Conservation (phyloP, 768 basidiomycete species). For the Macrolepiota dolichaula region DNA sequence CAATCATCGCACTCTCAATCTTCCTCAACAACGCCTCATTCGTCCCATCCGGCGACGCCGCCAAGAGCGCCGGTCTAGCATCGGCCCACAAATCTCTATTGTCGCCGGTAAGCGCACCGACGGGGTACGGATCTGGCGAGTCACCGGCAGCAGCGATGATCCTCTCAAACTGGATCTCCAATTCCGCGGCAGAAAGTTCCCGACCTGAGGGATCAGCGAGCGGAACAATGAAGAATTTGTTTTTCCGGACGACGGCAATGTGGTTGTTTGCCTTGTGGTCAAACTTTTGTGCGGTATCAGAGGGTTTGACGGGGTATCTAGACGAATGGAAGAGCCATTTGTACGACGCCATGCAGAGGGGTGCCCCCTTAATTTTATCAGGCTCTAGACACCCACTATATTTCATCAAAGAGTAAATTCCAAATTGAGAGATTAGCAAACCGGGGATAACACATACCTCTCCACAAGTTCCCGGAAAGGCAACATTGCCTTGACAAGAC, state of each 20-base stretch:
- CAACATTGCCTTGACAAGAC: constrained; percentile 79
- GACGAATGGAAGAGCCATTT: constrained; percentile 96
- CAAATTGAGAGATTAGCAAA: not conserved
- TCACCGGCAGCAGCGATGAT: constrained; percentile 64
- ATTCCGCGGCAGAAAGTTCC: constrained; percentile 74
- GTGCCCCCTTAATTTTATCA: constrained; percentile 73
- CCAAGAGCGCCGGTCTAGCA: constrained; percentile 59
- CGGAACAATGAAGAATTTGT: constrained; percentile 84
- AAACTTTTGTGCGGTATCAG: constrained; percentile 84
- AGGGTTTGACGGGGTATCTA: constrained; percentile 81
- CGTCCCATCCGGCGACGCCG: constrained; percentile 44
- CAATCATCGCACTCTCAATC: constrained; percentile 87
- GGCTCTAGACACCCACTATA: constrained; percentile 76
- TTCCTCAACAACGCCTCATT: constrained; percentile 70
- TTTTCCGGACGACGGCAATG: constrained; percentile 87
- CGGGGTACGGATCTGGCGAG: constrained; percentile 35
- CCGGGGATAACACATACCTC: constrained; percentile 40
- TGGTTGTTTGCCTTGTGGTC: constrained; percentile 75
- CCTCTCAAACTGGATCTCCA: constrained; percentile 76
- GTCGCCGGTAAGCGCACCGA: constrained; percentile 86
- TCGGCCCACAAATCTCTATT: constrained; percentile 90
- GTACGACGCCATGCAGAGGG: constrained; percentile 92
- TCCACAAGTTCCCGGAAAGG: constrained; percentile 84
- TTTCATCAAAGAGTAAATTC: not conserved
- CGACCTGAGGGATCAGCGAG: constrained; percentile 59